Percentiles rank a stretch among this genome's conserved stretches.
These are phyloP conservation scores for Termitomyces sp. DNA, from an alignment of 768 basidiomycete species.

Conservation along the genomic window DNA sequence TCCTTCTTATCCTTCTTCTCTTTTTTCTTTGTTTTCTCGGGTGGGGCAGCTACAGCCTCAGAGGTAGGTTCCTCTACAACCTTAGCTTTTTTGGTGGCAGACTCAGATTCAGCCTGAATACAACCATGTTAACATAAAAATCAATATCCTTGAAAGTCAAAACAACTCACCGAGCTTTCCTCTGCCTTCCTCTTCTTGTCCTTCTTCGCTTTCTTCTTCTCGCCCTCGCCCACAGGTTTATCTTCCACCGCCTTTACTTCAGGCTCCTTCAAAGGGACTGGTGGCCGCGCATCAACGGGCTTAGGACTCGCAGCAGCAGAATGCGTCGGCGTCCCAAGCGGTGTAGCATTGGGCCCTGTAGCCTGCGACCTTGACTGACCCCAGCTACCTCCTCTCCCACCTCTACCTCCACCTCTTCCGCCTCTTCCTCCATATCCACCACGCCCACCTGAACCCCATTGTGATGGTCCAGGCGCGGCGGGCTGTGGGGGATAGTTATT, in stretches of 20 bases:
- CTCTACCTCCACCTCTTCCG: constrained; percentile 17
- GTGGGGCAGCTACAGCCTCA: constrained; percentile 9
- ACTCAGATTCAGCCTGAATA: constrained; percentile 2
- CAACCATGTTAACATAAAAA: neutral
- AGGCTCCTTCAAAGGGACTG: constrained; percentile 9
- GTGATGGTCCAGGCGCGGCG: neutral
- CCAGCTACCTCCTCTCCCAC: constrained; percentile 30
- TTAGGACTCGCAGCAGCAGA: constrained; percentile 23
- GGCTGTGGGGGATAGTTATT: constrained; percentile 1
- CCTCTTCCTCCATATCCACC: constrained; percentile 17
- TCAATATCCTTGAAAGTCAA: neutral
- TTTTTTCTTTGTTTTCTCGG: constrained; percentile 26
- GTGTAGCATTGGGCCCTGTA: constrained; percentile 69
- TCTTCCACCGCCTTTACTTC: constrained; percentile 6
- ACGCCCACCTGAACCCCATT: constrained; percentile 15
- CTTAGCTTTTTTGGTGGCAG: constrained; percentile 26
- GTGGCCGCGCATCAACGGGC: constrained; percentile 5
- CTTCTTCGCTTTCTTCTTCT: constrained; percentile 28
- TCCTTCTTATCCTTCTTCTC: constrained; percentile 25
- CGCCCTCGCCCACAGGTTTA: constrained; percentile 1
- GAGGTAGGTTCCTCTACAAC: constrained; percentile 7
- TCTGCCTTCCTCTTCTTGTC: constrained; percentile 29
- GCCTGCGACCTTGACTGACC: constrained; percentile 21
- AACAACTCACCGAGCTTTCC: constrained; percentile 18
- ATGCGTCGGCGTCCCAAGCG: constrained; percentile 56